These are phyloP conservation scores for Pseudonitzschia multiseries DNA, from an alignment of 108 stramenopile genomes.

Conservation along the genomic window DNA sequence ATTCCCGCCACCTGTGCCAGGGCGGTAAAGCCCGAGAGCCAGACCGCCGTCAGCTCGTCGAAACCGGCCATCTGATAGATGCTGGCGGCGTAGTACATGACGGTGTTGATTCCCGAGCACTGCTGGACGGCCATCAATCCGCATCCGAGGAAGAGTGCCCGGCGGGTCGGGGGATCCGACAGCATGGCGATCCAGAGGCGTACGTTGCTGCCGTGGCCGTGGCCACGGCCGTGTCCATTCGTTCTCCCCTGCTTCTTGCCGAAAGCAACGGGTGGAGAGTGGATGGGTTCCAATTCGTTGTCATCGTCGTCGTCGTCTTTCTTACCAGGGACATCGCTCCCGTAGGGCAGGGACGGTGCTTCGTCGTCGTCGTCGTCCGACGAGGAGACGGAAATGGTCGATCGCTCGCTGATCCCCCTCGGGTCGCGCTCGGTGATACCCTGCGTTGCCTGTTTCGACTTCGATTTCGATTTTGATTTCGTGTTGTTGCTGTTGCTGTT, in stretches of 20 bases:
- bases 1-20: constrained; percentile 81
- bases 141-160: constrained; percentile 78
- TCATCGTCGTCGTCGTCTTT: neutral
- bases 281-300: neutral
- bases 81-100: constrained; percentile 89
- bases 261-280: neutral
- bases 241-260: no score
- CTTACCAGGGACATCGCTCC: neutral
- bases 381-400: neutral
- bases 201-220: neutral
- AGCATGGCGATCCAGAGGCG: constrained; percentile 34
- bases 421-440: no score
- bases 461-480: no score
- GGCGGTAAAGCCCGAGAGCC: constrained; percentile 78
- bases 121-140: constrained; percentile 86
- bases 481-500: neutral
- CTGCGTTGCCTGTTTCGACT: no score
- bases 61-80: constrained; percentile 87
- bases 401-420: constrained; percentile 1
- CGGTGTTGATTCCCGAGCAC: constrained; percentile 89
- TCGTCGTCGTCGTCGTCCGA: neutral
- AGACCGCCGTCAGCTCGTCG: constrained; percentile 62
- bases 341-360: neutral
- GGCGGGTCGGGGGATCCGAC: constrained; percentile 44
- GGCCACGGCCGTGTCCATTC: no score